Conservation (phyloP, 345 rosid species). For the Rhodamnia rubescens region DNA sequence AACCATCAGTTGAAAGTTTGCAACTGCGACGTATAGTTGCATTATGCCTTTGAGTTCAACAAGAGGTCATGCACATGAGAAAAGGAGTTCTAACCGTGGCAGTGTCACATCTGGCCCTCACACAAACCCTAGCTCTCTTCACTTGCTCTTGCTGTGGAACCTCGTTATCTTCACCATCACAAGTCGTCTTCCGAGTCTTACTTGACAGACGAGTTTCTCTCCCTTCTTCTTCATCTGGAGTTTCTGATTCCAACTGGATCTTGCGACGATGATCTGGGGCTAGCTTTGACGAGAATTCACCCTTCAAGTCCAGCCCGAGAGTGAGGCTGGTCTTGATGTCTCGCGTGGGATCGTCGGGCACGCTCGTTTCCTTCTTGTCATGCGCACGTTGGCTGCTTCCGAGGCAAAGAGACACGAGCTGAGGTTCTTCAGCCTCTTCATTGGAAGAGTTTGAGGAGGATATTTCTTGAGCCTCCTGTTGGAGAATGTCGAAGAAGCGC, state of each 20-base stretch:
- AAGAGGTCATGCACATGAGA: neutral
- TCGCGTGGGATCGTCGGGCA: constrained; percentile 13
- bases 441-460: constrained; percentile 1
- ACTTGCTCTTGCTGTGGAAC: constrained; percentile 35
- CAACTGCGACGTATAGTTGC: neutral
- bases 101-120: constrained; percentile 79
- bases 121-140: constrained; percentile 87
- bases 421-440: constrained; percentile 21
- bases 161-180: constrained; percentile 33
- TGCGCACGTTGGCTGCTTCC: constrained; percentile 37
- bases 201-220: constrained; percentile 40
- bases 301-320: constrained; percentile 32
- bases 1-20: neutral
- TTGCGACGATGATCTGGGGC: neutral
- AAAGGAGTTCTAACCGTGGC: constrained; percentile 40
- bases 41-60: neutral
- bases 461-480: constrained; percentile 17
- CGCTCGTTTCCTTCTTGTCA: constrained; percentile 18
- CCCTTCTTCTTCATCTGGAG: constrained; percentile 24
- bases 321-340: constrained; percentile 37
- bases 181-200: constrained; percentile 34
- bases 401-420: constrained; percentile 65
- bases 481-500: constrained; percentile 50
- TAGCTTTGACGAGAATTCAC: neutral
- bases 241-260: constrained; percentile 24